Percentiles rank a stretch among this genome's conserved stretches.
Conservation (phyloP, 306 rosid genomes). For the Trichosanthes cucumerina region DNA sequence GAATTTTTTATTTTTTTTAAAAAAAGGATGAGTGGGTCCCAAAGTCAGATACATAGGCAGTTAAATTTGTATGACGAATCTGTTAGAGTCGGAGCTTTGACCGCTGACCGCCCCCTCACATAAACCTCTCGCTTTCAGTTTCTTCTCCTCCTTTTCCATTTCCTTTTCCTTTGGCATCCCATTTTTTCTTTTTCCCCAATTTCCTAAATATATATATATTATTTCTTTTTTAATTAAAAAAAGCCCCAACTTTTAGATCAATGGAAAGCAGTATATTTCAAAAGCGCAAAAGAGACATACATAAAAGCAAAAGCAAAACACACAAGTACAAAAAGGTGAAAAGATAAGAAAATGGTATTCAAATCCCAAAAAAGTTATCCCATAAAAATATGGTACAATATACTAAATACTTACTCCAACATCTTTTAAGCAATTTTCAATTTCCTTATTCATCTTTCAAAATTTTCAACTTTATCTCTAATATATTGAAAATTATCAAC, state of each 20-base stretch:
- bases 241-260: not conserved
- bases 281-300: no score
- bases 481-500: no score
- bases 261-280: no score
- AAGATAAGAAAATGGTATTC: not conserved
- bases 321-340: not conserved
- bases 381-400: no score
- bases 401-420: no score
- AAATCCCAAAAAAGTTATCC: not conserved
- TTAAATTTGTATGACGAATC: conserved; percentile 12
- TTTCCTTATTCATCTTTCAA: no score
- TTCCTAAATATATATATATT: no score
- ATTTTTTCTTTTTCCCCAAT: not conserved
- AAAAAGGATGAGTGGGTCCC: not conserved
- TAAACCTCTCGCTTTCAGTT: not conserved
- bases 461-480: no score
- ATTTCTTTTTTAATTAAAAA: no score
- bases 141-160: not conserved
- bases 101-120: not conserved
- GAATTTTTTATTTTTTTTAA: no score
- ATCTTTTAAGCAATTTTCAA: no score
- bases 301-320: no score
- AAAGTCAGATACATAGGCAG: not conserved
- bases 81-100: conserved; percentile 1
- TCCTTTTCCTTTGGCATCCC: not conserved